A percentile compares a stretch with the other conserved stretches of the same genome.
phyloP scores from a whole-genome alignment of 2,329 filamentous ascomycete species.

The Talaromyces rugulosus region DNA sequence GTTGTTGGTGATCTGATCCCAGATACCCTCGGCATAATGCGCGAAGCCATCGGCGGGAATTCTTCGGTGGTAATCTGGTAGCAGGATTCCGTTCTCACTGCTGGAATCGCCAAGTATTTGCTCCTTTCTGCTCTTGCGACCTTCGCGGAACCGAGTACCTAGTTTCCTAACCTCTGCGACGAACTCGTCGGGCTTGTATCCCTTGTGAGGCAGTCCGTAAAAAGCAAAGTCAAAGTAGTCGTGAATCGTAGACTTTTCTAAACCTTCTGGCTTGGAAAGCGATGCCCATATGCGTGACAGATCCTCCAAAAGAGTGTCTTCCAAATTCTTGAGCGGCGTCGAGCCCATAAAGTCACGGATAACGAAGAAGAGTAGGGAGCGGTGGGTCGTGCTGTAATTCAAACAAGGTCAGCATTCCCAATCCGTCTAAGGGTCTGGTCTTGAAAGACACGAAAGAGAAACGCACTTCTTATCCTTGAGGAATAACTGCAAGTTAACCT shows the following conservation, averaged over 20 bases:
- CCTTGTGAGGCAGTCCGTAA: constrained; percentile 91
- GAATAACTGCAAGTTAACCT: constrained; percentile 96
- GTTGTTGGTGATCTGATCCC: constrained; percentile 98
- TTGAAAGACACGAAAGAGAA: constrained; percentile 1
- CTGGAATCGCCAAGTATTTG: constrained; percentile 54
- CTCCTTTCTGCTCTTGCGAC: constrained; percentile 66
- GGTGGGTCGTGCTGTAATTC: constrained; percentile 65
- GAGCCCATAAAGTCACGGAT: constrained; percentile 94
- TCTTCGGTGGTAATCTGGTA: constrained; percentile 90
- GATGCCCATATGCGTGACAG: constrained; percentile 87
- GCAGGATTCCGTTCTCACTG: constrained; percentile 75
- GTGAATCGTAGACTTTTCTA: constrained; percentile 84
- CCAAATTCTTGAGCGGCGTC: constrained; percentile 84
- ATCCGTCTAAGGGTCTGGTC: neutral
- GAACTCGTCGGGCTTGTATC: constrained; percentile 90
- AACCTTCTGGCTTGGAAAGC: constrained; percentile 82
- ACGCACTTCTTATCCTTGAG: constrained; percentile 87
- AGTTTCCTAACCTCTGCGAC: constrained; percentile 73
- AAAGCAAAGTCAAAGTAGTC: constrained; percentile 99
- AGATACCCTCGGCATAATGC: constrained; percentile 86
- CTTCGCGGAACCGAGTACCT: constrained; percentile 75
- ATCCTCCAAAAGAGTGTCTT: constrained; percentile 85
- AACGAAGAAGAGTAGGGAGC: constrained; percentile 95
- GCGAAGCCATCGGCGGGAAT: constrained; percentile 98
- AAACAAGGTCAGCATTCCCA: constrained; percentile 14